phyloP scores from a whole-genome alignment of 352 stramenopile genomes.

The Thraustotheca clavata region DNA sequence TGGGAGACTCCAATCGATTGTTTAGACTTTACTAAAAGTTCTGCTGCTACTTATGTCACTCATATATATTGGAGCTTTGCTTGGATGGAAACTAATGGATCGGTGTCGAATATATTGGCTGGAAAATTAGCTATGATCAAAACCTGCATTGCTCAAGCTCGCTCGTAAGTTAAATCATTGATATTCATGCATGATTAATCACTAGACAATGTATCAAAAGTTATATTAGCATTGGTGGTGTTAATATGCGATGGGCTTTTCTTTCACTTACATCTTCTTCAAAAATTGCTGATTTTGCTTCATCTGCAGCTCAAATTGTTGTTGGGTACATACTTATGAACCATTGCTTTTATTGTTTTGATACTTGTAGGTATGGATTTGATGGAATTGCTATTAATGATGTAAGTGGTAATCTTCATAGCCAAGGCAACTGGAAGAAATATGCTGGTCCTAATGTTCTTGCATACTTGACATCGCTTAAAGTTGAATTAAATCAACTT shows the following conservation, averaged over 20 bases:
- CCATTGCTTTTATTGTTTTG: neutral
- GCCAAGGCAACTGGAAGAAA: slow-evolving; percentile 45
- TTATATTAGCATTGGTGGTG: slow-evolving; percentile 56
- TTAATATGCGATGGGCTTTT: slow-evolving; percentile 68
- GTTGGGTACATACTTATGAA: slow-evolving; percentile 30
- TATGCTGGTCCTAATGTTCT: slow-evolving; percentile 29
- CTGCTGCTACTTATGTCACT: slow-evolving; percentile 31
- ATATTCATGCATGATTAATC: neutral
- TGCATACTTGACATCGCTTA: slow-evolving; percentile 38
- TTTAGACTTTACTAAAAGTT: slow-evolving; percentile 10
- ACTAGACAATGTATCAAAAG: slow-evolving; percentile 48
- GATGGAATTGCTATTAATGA: slow-evolving; percentile 67
- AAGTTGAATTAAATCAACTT: slow-evolving; percentile 29
- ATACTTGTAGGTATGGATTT: slow-evolving; percentile 29
- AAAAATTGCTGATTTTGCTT: slow-evolving; percentile 39
- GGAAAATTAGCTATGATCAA: slow-evolving; percentile 42
- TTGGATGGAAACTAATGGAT: slow-evolving; percentile 34
- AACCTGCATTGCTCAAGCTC: slow-evolving; percentile 45
- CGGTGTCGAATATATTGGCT: slow-evolving; percentile 48
- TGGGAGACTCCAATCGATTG: slow-evolving; percentile 14
- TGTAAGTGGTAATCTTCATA: slow-evolving; percentile 32
- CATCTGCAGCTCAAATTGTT: slow-evolving; percentile 39
- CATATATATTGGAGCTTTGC: slow-evolving; percentile 73
- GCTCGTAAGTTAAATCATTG: slow-evolving; percentile 20
- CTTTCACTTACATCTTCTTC: slow-evolving; percentile 26